Conservation (phyloP, 441 rosid species). For the Viola pubescens region DNA sequence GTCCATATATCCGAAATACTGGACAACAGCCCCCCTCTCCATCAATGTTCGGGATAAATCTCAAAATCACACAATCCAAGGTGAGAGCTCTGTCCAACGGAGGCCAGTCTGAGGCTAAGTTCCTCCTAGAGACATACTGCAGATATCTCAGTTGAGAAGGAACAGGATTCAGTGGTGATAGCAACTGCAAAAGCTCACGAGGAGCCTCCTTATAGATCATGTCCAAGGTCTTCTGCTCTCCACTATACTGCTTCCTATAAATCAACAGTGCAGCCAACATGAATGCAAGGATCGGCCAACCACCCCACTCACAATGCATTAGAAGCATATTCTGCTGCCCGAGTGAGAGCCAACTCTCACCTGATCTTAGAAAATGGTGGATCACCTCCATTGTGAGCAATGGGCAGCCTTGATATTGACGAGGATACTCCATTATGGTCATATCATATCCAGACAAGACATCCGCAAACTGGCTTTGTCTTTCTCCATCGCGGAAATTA, state of each 20-base stretch:
- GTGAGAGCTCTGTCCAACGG: slow-evolving; percentile 77
- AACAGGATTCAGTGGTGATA: slow-evolving; percentile 74
- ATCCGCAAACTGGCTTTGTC: slow-evolving; percentile 48
- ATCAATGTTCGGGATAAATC: slow-evolving; percentile 65
- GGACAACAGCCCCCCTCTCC: slow-evolving; percentile 82
- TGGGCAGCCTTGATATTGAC: slow-evolving; percentile 85
- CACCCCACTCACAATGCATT: slow-evolving; percentile 87
- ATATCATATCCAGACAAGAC: slow-evolving; percentile 62
- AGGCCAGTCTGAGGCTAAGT: slow-evolving; percentile 89
- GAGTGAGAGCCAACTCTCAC: slow-evolving; percentile 92
- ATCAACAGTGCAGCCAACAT: slow-evolving; percentile 77
- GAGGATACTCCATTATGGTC: slow-evolving; percentile 96
- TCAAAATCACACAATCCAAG: slow-evolving; percentile 78
- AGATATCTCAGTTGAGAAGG: slow-evolving; percentile 89
- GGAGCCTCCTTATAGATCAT: slow-evolving; percentile 94
- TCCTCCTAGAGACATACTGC: slow-evolving; percentile 86
- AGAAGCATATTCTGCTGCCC: slow-evolving; percentile 68
- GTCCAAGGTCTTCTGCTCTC: slow-evolving; percentile 83
- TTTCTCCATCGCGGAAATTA: slow-evolving; percentile 71
- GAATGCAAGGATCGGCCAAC: slow-evolving; percentile 82
- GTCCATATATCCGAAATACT: slow-evolving; percentile 76
- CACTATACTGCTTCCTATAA: slow-evolving; percentile 74
- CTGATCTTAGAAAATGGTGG: slow-evolving; percentile 84
- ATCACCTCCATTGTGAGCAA: slow-evolving; percentile 72
- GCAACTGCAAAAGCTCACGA: slow-evolving; percentile 67